Evolutionary conservation across 805 yeast genomes (phyloP).

Genomic region (Candida gorgasii): DNA sequence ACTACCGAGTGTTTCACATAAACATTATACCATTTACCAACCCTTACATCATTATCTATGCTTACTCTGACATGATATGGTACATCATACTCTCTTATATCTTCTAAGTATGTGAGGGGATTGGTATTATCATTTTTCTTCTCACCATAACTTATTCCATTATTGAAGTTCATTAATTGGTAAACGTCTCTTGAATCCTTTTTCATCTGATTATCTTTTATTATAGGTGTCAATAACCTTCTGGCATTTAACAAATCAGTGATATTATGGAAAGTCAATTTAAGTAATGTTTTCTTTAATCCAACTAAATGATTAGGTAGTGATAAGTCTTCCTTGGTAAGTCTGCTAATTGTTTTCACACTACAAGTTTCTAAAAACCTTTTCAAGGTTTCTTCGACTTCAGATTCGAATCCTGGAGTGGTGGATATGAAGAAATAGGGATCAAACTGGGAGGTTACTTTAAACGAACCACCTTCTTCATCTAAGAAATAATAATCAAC

Average conservation of each 20-base stretch:
- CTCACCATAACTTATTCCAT: slow-evolving; percentile 30
- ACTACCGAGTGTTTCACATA: slow-evolving; percentile 60
- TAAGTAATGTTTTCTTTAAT: slow-evolving; percentile 59
- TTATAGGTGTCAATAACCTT: slow-evolving; percentile 64
- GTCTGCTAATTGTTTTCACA: slow-evolving; percentile 56
- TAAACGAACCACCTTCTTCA: slow-evolving; percentile 95
- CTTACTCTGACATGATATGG: slow-evolving; percentile 96
- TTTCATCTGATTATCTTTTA: slow-evolving; percentile 63
- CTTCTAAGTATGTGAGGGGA: slow-evolving; percentile 68
- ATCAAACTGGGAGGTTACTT: slow-evolving; percentile 76
- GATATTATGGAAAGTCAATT: slow-evolving; percentile 72
- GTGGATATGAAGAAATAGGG: slow-evolving; percentile 83
- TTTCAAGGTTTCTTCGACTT: slow-evolving; percentile 82
- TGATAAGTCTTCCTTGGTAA: slow-evolving; percentile 75
- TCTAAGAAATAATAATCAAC: slow-evolving; percentile 94
- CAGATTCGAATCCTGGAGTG: slow-evolving; percentile 60
- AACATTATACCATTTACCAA: slow-evolving; percentile 94
- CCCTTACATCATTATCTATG: slow-evolving; percentile 84
- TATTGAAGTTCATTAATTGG: slow-evolving; percentile 50
- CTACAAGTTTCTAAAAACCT: slow-evolving; percentile 60
- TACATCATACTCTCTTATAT: slow-evolving; percentile 90
- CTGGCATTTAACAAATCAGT: slow-evolving; percentile 76
- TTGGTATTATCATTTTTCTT: slow-evolving; percentile 32
- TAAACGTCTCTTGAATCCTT: slow-evolving; percentile 69
- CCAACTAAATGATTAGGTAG: slow-evolving; percentile 89